These are phyloP conservation scores for Apiotrichum sp. DNA, from an alignment of 1,284 basidiomycete genomes.

Conservation along the genomic window DNA sequence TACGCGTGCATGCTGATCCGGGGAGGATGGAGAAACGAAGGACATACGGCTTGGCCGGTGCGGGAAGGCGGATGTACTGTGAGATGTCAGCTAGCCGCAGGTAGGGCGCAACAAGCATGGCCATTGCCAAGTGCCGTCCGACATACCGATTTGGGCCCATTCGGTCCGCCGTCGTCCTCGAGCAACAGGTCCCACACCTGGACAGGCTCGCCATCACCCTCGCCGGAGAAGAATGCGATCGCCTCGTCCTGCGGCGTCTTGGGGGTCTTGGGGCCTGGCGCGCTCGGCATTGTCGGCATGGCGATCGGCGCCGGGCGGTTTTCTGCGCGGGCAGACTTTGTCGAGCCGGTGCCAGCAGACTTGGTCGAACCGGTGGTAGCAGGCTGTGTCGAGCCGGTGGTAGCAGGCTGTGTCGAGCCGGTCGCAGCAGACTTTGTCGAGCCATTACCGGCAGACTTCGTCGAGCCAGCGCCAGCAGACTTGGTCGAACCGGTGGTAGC, in stretches of 20 bases:
- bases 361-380: no score
- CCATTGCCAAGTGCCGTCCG: no score
- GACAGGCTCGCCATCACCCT: conserved; percentile 56
- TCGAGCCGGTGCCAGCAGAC: no score
- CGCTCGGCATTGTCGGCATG: conserved; percentile 2
- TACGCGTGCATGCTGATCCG: conserved; percentile 76
- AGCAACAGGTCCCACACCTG: conserved; percentile 77
- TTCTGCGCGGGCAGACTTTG: no score
- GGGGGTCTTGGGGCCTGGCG: conserved; percentile 48
- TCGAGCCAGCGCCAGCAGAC: no score
- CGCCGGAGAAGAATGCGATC: conserved; percentile 71
- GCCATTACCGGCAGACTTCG: no score
- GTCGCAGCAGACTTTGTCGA: no score
- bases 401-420: no score
- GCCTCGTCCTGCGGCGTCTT: conserved; percentile 88
- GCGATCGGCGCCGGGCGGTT: conserved; percentile 9
- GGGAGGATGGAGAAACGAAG: conserved; percentile 81
- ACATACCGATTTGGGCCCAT: conserved; percentile 68
- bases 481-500: no score
- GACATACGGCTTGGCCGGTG: conserved; percentile 80
- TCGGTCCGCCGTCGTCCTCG: conserved; percentile 82
- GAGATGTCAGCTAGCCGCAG: no score
- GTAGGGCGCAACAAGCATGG: no score
- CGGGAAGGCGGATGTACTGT: conserved; percentile 89
- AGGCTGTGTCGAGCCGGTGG: no score